Conservation (phyloP, 129 eudicot species). For the Arctium lappa region DNA sequence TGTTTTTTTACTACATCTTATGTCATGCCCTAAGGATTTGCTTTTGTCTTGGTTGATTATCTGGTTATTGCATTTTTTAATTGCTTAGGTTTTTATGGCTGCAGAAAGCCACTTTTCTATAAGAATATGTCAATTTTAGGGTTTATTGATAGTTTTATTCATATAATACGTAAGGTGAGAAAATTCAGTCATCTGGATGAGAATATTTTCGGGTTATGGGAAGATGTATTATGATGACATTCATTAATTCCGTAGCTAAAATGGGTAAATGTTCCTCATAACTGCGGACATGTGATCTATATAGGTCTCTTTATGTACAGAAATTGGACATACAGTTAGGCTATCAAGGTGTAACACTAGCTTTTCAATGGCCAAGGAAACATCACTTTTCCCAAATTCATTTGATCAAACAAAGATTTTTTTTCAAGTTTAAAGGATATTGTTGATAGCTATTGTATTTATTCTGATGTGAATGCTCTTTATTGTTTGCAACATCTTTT, state of each 20-base stretch:
- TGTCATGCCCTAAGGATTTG: not conserved
- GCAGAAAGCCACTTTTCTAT: not conserved
- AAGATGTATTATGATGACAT: not conserved
- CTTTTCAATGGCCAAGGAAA: not conserved
- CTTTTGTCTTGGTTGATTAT: not conserved
- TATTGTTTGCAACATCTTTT: not conserved
- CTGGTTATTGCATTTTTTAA: slow-evolving; percentile 5
- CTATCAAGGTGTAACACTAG: not conserved
- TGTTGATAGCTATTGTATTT: not conserved
- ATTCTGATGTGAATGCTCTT: not conserved
- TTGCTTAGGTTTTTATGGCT: not conserved
- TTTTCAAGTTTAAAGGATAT: not conserved
- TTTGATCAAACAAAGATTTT: not conserved
- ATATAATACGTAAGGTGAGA: not conserved
- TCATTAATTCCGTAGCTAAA: not conserved
- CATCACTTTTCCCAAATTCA: not conserved
- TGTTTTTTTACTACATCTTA: not conserved
- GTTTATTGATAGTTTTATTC: not conserved
- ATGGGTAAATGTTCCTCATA: not conserved
- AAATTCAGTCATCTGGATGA: not conserved
- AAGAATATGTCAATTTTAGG: not conserved
- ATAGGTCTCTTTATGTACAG: not conserved
- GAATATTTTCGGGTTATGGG: not conserved
- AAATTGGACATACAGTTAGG: not conserved
- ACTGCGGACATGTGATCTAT: not conserved